These are phyloP conservation scores for Diaporthe citriasiana DNA, from an alignment of 2,329 filamentous ascomycete genomes.

Conservation along the genomic window DNA sequence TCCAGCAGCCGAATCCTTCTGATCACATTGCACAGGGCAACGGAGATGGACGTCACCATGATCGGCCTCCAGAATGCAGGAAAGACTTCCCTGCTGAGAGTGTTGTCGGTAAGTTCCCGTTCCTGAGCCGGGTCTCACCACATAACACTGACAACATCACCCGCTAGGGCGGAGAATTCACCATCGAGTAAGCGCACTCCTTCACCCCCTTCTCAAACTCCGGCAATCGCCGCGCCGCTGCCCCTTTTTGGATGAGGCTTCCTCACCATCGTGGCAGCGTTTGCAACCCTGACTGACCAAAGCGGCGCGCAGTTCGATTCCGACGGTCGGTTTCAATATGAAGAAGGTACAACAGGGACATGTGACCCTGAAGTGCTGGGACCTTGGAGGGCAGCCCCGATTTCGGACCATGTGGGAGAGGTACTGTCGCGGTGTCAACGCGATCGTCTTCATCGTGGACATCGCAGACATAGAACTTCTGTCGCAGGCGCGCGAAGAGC, in stretches of 20 bases:
- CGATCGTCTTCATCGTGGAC: constrained; percentile 98
- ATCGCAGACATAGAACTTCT: constrained; percentile 88
- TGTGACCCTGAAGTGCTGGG: constrained; percentile 99
- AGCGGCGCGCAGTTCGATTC: constrained; percentile 82
- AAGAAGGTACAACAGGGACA: constrained; percentile 98
- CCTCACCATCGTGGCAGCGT: constrained; percentile 52
- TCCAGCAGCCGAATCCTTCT: constrained; percentile 23
- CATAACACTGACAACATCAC: constrained; percentile 41
- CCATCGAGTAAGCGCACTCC: constrained; percentile 85
- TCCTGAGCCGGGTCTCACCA: background rate
- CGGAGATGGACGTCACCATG: constrained; percentile 99
- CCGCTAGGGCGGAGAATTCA: constrained; percentile 93
- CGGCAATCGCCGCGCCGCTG: constrained; percentile 38
- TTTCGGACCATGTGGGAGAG: constrained; percentile 99
- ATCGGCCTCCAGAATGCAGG: constrained; percentile 98
- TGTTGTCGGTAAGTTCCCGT: constrained; percentile 84
- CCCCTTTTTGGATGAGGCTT: constrained; percentile 42
- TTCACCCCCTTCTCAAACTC: constrained; percentile 27
- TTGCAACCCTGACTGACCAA: constrained; percentile 48
- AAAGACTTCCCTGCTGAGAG: constrained; percentile 94
- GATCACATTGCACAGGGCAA: constrained; percentile 75
- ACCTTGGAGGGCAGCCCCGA: constrained; percentile 94
- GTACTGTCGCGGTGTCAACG: constrained; percentile 97
- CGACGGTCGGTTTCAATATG: constrained; percentile 99
- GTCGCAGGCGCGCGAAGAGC: constrained; percentile 89